A percentile compares a stretch with the other conserved stretches of the same genome.
Conservation (phyloP, 2,329 filamentous ascomycete species). For the Lithohypha guttulata region DNA sequence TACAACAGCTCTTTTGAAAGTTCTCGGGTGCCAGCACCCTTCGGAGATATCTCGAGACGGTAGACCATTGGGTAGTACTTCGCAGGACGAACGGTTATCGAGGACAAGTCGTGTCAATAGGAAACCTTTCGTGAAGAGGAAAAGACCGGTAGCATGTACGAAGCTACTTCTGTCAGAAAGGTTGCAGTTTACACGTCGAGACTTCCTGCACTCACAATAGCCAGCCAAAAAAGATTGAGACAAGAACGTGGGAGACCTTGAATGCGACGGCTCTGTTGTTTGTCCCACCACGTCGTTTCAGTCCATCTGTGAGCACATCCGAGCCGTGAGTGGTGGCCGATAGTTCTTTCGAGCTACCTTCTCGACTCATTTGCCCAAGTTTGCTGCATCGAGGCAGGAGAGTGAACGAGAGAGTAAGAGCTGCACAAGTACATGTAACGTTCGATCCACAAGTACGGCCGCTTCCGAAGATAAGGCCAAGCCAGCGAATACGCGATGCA, state of each 20-base stretch:
- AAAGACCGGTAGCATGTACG: constrained; percentile 71
- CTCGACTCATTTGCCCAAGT: constrained; percentile 8
- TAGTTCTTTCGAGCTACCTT: constrained; percentile 4
- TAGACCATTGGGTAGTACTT: constrained; percentile 47
- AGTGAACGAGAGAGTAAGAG: constrained; percentile 2
- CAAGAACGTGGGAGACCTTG: constrained; percentile 21
- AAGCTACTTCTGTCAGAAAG: constrained; percentile 32
- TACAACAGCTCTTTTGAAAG: constrained; percentile 82
- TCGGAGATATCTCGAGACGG: constrained; percentile 34
- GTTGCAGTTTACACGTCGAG: neutral
- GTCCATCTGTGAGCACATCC: constrained; percentile 3
- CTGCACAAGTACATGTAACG: too few relatives aligned
- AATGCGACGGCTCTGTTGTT: constrained; percentile 15
- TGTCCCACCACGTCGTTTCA: constrained; percentile 3
- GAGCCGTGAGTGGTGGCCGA: constrained; percentile 3
- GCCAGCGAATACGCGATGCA: too few relatives aligned
- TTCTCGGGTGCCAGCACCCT: constrained; percentile 94
- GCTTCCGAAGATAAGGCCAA: too few relatives aligned
- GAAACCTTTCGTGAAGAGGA: constrained; percentile 91
- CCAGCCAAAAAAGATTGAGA: constrained; percentile 20
- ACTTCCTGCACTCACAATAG: constrained; percentile 15
- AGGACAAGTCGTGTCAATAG: constrained; percentile 76
- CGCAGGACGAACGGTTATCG: constrained; percentile 63
- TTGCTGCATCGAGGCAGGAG: constrained; percentile 1
- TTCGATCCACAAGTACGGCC: too few relatives aligned